Percentiles rank a stretch among this genome's conserved stretches.
Evolutionary conservation across 2,329 filamentous ascomycete genomes (phyloP).

Genomic region (Cephalotrichum gorgonifer): DNA sequence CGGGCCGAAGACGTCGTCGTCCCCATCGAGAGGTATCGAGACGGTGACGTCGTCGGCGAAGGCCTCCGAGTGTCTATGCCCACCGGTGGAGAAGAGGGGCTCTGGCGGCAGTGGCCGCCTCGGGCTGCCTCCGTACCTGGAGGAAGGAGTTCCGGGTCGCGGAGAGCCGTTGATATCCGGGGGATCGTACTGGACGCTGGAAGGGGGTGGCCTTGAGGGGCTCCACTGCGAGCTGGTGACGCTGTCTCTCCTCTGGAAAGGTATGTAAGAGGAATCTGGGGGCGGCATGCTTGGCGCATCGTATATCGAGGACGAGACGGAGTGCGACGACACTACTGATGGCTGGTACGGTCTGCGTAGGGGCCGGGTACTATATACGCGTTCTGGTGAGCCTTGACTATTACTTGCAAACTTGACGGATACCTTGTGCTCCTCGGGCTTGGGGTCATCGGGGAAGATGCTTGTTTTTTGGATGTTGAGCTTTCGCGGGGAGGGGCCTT

Average conservation of each 20-base stretch:
- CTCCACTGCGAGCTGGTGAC: constrained; percentile 39
- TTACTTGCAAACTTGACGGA: not conserved
- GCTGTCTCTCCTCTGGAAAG: constrained; percentile 37
- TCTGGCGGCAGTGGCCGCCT: constrained; percentile 79
- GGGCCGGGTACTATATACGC: constrained; percentile 28
- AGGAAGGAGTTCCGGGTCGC: constrained; percentile 81
- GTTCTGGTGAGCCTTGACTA: constrained; percentile 2
- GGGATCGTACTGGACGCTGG: constrained; percentile 69
- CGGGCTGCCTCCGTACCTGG: constrained; percentile 78
- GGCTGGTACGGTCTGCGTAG: constrained; percentile 40
- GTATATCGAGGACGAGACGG: constrained; percentile 36
- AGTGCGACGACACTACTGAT: constrained; percentile 36
- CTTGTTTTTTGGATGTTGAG: not conserved
- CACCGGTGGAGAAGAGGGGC: constrained; percentile 66
- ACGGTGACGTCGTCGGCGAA: constrained; percentile 61
- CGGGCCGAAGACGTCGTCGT: constrained; percentile 61
- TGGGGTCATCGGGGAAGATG: constrained; percentile 4
- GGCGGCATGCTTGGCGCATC: constrained; percentile 52
- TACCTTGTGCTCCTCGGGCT: not conserved
- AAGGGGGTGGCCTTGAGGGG: constrained; percentile 58
- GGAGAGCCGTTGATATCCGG: constrained; percentile 83
- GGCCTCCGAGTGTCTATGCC: constrained; percentile 35
- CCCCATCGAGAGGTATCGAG: constrained; percentile 54
- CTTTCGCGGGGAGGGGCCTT: constrained; percentile 29
- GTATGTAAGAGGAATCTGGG: constrained; percentile 52